Evolutionary conservation across 176 grass and related monocot species (phyloP).

Genomic region (Triticum aestivum): IWGSC_CS_RefSeq_v2.1 NC_057806.1:572191957-572192456

Average conservation of each 20-base stretch:
- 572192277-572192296: constrained; percentile 17
- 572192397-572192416: too few relatives aligned
- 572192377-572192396: too few relatives aligned
- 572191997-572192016: constrained; percentile 69
- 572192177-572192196: background rate
- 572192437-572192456: too few relatives aligned
- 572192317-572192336: background rate
- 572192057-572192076: constrained; percentile 15
- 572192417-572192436: too few relatives aligned
- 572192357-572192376: background rate
- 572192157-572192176: background rate
- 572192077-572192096: too few relatives aligned
- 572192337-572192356: background rate
- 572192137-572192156: constrained; percentile 32
- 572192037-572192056: constrained; percentile 44
- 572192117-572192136: background rate
- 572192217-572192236: background rate
- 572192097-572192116: background rate
- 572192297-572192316: constrained; percentile 24
- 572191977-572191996: constrained; percentile 83
- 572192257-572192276: background rate
- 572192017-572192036: constrained; percentile 92
- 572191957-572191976: constrained; percentile 14
- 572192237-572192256: background rate
- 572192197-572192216: background rate